Conservation (phyloP, 108 stramenopile species). For the Asterionellopsis glacialis region DNA sequence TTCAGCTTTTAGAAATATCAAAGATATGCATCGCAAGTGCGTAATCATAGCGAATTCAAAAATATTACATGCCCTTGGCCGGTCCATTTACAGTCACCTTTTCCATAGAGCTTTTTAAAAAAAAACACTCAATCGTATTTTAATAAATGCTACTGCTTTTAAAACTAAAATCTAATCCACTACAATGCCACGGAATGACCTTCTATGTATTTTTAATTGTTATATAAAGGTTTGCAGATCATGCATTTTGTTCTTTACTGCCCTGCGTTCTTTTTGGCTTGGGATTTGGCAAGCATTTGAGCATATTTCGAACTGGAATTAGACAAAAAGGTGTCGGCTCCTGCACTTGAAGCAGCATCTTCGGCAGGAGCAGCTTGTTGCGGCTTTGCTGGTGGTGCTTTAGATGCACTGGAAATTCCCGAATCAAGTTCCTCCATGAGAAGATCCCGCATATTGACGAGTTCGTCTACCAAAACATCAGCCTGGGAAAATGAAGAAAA, state of each 20-base stretch:
- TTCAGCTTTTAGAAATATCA: background rate
- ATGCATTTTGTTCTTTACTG: no score
- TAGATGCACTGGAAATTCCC: slow-evolving; percentile 22
- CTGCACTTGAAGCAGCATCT: no score
- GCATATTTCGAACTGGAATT: slow-evolving; percentile 23
- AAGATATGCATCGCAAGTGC: no score
- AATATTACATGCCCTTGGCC: no score
- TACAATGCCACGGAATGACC: background rate
- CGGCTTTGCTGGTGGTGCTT: background rate
- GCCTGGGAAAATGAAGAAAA: slow-evolving; percentile 34
- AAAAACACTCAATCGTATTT: no score
- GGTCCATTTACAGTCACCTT: no score
- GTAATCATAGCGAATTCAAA: no score
- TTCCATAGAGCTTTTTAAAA: no score
- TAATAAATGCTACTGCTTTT: no score
- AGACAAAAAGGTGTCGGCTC: no score
- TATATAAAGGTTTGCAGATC: no score
- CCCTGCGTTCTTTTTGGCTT: slow-evolving; percentile 19
- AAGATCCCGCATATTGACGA: slow-evolving; percentile 56
- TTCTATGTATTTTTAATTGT: no score
- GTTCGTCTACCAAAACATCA: slow-evolving; percentile 37
- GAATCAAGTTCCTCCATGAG: slow-evolving; percentile 71
- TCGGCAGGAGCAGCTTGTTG: background rate
- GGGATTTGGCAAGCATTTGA: slow-evolving; percentile 51
- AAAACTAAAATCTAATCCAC: background rate